Evolutionary conservation across 257 asterid species (phyloP).

Genomic region (Buddleja alternifolia): DNA sequence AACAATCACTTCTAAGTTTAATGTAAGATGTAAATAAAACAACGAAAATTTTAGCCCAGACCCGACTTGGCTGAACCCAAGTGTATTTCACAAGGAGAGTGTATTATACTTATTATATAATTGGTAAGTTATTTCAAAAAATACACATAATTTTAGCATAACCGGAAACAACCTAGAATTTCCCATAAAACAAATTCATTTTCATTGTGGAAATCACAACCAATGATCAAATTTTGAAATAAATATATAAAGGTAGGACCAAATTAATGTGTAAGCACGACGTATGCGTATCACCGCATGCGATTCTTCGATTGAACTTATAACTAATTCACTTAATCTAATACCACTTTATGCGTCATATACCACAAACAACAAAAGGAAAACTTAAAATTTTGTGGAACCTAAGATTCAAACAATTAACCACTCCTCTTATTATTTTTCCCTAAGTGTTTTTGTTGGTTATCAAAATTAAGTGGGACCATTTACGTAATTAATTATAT

Average conservation of each 20-base stretch:
- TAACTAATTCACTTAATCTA: background rate
- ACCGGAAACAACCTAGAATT: no score
- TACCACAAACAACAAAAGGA: conserved; percentile 27
- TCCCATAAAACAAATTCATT: background rate
- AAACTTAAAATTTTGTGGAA: conserved; percentile 22
- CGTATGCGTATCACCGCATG: no score
- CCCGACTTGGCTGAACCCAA: no score
- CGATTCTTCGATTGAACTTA: background rate
- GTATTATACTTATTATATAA: no score
- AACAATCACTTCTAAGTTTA: no score
- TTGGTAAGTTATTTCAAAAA: no score
- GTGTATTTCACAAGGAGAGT: no score
- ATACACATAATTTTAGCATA: no score
- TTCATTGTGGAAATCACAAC: background rate
- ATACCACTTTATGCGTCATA: background rate
- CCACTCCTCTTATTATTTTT: background rate
- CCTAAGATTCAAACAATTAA: background rate
- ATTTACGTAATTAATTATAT: background rate
- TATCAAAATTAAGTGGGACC: conserved; percentile 1
- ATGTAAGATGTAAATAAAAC: no score
- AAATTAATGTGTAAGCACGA: background rate
- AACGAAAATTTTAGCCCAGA: no score
- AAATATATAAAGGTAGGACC: background rate
- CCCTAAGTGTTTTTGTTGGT: conserved; percentile 20
- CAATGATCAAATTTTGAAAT: background rate